phyloP scores from a whole-genome alignment of 495 filamentous ascomycete genomes.

The Astrothelium macrocarpum region DNA sequence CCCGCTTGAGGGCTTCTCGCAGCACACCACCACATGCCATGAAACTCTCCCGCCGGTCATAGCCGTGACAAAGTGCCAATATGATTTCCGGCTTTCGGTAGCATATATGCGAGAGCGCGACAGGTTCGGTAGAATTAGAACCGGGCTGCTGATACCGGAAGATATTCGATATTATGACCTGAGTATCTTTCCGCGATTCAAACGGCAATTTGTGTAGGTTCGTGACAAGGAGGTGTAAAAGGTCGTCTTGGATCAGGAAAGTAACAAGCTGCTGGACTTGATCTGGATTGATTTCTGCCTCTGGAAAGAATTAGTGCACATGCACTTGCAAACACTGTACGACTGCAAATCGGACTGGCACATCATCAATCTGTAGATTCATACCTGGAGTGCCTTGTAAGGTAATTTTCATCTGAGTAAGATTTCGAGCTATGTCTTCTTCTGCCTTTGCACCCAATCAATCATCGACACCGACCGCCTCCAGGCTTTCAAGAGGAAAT shows the following conservation, averaged over 20 bases:
- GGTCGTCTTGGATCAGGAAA: slow-evolving; percentile 74
- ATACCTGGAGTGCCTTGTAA: slow-evolving; percentile 34
- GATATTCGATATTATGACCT: slow-evolving; percentile 81
- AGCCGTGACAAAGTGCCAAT: slow-evolving; percentile 79
- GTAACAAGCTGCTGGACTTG: slow-evolving; percentile 72
- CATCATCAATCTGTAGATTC: neutral
- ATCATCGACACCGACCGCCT: neutral
- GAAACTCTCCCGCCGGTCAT: slow-evolving; percentile 81
- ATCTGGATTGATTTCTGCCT: slow-evolving; percentile 75
- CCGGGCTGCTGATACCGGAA: slow-evolving; percentile 66
- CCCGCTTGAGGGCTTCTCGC: slow-evolving; percentile 84
- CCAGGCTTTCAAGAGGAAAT: neutral
- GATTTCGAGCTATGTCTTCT: slow-evolving; percentile 33
- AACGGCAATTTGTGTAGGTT: slow-evolving; percentile 79
- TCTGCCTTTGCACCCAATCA: slow-evolving; percentile 18
- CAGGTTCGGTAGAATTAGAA: slow-evolving; percentile 50
- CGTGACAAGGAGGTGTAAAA: slow-evolving; percentile 70
- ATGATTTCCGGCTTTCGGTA: slow-evolving; percentile 78
- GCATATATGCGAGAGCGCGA: slow-evolving; percentile 77
- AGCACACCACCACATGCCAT: slow-evolving; percentile 87
- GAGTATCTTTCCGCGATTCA: slow-evolving; percentile 83
- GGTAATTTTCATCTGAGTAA: slow-evolving; percentile 34
- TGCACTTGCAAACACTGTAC: neutral
- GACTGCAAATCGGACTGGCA: no score
- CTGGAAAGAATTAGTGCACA: slow-evolving; percentile 37